A percentile compares a stretch with the other conserved stretches of the same genome.
Evolutionary conservation across 495 filamentous ascomycete genomes (phyloP).

Genomic region (Podospora comata): DNA sequence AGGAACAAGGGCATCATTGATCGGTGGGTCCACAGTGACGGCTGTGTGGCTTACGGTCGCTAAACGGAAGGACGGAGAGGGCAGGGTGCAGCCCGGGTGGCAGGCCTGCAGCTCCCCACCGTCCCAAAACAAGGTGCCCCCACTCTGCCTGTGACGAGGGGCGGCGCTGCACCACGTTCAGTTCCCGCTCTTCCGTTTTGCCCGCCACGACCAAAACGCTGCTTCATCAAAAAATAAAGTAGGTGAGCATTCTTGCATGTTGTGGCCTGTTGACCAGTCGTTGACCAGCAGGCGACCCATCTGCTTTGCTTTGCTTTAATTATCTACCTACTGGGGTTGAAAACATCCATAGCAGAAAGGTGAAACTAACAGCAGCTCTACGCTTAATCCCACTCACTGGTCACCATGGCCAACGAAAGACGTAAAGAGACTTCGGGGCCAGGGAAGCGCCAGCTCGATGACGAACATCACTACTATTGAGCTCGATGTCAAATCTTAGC

Average conservation of each 20-base stretch:
- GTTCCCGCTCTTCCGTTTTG: conserved; percentile 18
- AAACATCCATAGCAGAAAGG: neutral
- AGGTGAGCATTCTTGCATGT: neutral
- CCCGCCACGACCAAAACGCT: neutral
- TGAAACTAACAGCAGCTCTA: conserved; percentile 1
- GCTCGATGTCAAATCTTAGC: neutral
- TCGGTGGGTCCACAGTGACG: conserved; percentile 14
- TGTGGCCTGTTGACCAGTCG: neutral
- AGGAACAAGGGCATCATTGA: conserved; percentile 10
- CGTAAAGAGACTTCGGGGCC: neutral
- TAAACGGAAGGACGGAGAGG: conserved; percentile 12
- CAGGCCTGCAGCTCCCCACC: neutral
- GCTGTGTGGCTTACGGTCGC: conserved; percentile 12
- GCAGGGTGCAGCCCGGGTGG: neutral
- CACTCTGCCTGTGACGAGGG: conserved; percentile 11
- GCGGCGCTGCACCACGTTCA: neutral
- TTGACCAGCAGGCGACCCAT: neutral
- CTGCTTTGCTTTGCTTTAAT: neutral
- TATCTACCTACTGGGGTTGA: neutral
- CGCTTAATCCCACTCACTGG: neutral
- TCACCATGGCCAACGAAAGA: conserved; percentile 2
- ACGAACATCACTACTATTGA: neutral
- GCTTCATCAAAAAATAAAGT: neutral
- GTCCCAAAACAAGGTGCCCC: conserved; percentile 4
- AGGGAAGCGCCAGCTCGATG: neutral